A percentile compares a stretch with the other conserved stretches of the same genome.
These are phyloP conservation scores for Vanrija humicola DNA, from an alignment of 1,284 basidiomycete species.

Conservation along the genomic window DNA sequence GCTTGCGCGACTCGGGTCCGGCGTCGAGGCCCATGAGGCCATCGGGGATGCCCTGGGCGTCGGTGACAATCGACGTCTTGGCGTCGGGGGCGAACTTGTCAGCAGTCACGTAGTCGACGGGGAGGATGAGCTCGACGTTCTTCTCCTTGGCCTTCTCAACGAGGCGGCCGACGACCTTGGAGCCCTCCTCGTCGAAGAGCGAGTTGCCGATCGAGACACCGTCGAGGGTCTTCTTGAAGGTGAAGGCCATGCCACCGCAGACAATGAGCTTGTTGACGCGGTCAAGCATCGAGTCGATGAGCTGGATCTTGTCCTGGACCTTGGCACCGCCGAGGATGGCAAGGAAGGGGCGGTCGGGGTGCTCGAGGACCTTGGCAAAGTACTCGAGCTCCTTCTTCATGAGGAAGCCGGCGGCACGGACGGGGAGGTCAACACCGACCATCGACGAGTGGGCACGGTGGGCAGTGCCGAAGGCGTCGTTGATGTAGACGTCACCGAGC, in stretches of 20 bases:
- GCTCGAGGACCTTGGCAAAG: slow-evolving; percentile 96
- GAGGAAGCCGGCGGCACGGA: slow-evolving; percentile 91
- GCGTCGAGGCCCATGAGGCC: slow-evolving; percentile 94
- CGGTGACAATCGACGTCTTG: slow-evolving; percentile 70
- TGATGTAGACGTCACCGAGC: slow-evolving; percentile 95
- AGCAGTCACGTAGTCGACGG: slow-evolving; percentile 88
- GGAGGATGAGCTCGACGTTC: slow-evolving; percentile 92
- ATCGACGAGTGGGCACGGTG: slow-evolving; percentile 98
- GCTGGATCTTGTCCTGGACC: slow-evolving; percentile 97
- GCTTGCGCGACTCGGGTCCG: slow-evolving; percentile 73
- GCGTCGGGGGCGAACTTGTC: slow-evolving; percentile 96
- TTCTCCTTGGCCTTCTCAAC: slow-evolving; percentile 92
- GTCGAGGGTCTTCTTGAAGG: slow-evolving; percentile 94
- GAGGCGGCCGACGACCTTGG: slow-evolving; percentile 78
- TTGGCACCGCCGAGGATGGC: slow-evolving; percentile 98
- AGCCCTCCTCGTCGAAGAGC: slow-evolving; percentile 86
- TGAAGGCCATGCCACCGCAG: slow-evolving; percentile 98
- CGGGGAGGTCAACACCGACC: slow-evolving; percentile 92
- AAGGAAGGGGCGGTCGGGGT: slow-evolving; percentile 91
- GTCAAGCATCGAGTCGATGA: slow-evolving; percentile 99
- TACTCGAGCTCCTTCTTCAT: slow-evolving; percentile 99
- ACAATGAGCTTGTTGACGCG: slow-evolving; percentile 97
- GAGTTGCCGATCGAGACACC: slow-evolving; percentile 88
- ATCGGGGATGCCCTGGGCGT: slow-evolving; percentile 81
- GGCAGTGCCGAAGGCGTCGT: slow-evolving; percentile 98